Conservation (phyloP, 768 basidiomycete genomes). For the Tephrocybe rancida region DNA sequence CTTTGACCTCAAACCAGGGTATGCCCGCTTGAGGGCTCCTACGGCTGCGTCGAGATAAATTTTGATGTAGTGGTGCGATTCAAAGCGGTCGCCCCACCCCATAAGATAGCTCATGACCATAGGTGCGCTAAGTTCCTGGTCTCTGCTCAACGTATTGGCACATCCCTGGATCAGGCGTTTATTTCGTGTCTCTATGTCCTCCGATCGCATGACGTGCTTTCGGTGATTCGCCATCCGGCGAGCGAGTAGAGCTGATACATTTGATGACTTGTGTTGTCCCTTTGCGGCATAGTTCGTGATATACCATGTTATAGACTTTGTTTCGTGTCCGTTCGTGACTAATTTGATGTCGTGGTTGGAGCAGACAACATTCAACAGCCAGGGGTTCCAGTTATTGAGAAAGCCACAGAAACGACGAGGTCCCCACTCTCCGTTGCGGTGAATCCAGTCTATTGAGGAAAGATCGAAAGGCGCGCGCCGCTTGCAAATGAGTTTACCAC, state of each 20-base stretch:
- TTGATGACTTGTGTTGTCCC: conserved; percentile 30
- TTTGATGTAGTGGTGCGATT: conserved; percentile 37
- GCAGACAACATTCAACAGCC: conserved; percentile 18
- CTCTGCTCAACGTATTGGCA: conserved; percentile 30
- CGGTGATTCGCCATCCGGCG: conserved; percentile 32
- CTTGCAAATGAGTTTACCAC: conserved; percentile 32
- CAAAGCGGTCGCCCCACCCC: too few relatives aligned
- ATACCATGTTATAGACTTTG: background rate
- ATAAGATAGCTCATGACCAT: conserved; percentile 44
- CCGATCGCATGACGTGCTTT: conserved; percentile 11
- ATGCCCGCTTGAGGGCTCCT: too few relatives aligned
- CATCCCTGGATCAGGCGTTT: conserved; percentile 31
- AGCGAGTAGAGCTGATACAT: conserved; percentile 37
- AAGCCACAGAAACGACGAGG: conserved; percentile 19
- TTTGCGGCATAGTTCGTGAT: conserved; percentile 20
- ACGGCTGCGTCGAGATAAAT: too few relatives aligned
- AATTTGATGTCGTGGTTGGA: conserved; percentile 48
- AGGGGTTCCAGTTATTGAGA: conserved; percentile 31
- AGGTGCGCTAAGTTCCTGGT: conserved; percentile 39
- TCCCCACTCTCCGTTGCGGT: conserved; percentile 29
- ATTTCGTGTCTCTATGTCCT: conserved; percentile 20
- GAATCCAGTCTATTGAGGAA: conserved; percentile 23
- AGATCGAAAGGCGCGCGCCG: conserved; percentile 29
- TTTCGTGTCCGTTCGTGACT: conserved; percentile 22
- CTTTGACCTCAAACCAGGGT: too few relatives aligned